These are phyloP conservation scores for Crepidotus variabilis DNA, from an alignment of 768 basidiomycete species.

Conservation along the genomic window DNA sequence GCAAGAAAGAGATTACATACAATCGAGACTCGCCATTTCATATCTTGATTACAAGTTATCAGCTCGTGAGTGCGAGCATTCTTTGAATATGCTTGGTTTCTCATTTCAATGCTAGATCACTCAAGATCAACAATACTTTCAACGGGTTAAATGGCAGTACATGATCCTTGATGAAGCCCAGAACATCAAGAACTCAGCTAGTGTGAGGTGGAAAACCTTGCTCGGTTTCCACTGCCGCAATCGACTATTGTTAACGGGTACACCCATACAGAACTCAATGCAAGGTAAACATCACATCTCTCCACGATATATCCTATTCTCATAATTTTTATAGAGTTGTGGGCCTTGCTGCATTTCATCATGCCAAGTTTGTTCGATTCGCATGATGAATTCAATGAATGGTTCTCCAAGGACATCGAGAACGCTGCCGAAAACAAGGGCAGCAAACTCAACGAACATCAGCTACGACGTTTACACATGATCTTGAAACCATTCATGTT, in stretches of 20 bases:
- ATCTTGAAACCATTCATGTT: slow-evolving; percentile 99
- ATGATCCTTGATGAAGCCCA: slow-evolving; percentile 99
- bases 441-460: slow-evolving; percentile 90
- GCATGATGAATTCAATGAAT: slow-evolving; percentile 98
- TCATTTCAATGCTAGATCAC: slow-evolving; percentile 55
- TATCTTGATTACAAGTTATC: slow-evolving; percentile 95
- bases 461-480: slow-evolving; percentile 93
- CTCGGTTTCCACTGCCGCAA: slow-evolving; percentile 96
- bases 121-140: slow-evolving; percentile 97
- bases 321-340: slow-evolving; percentile 62
- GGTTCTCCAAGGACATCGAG: slow-evolving; percentile 99
- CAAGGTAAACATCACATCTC: slow-evolving; percentile 58
- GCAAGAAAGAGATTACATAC: slow-evolving; percentile 94
- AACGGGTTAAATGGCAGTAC: slow-evolving; percentile 98
- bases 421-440: slow-evolving; percentile 90
- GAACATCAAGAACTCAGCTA: slow-evolving; percentile 97
- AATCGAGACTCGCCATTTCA: slow-evolving; percentile 95
- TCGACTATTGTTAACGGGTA: slow-evolving; percentile 90
- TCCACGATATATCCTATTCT: slow-evolving; percentile 7
- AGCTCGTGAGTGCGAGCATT: slow-evolving; percentile 57
- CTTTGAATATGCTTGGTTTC: neutral
- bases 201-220: slow-evolving; percentile 95
- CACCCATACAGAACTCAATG: slow-evolving; percentile 99
- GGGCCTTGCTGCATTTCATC: slow-evolving; percentile 98
- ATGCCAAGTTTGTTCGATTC: slow-evolving; percentile 99